Percentiles rank a stretch among this genome's conserved stretches.
These are phyloP conservation scores for Quercus rubra DNA, from an alignment of 306 rosid genomes.

Conservation along the genomic window DNA sequence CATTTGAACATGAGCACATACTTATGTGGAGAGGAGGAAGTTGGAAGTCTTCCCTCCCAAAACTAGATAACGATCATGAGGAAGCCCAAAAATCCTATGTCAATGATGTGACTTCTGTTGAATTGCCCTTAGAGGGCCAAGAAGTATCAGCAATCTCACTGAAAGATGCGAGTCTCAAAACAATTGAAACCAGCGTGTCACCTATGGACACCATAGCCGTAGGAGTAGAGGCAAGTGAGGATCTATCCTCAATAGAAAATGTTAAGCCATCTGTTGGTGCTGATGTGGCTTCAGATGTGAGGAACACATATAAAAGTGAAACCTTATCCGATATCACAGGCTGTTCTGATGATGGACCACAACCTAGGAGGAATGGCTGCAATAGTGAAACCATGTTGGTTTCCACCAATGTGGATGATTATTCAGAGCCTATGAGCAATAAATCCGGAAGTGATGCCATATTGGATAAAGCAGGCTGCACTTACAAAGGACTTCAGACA, in stretches of 20 bases:
- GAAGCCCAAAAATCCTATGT: conserved; percentile 28
- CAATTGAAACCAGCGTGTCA: conserved; percentile 21
- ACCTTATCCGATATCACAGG: conserved; percentile 19
- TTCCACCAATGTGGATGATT: conserved; percentile 16
- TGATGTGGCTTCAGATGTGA: conserved; percentile 28
- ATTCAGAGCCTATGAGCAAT: conserved; percentile 9
- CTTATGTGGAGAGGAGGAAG: conserved; percentile 87
- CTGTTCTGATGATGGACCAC: conserved; percentile 27
- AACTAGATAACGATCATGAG: conserved; percentile 19
- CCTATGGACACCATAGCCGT: conserved; percentile 13
- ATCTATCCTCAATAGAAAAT: conserved; percentile 16
- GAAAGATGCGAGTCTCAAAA: conserved; percentile 21
- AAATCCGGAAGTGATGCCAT: conserved; percentile 18
- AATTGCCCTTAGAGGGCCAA: conserved; percentile 26
- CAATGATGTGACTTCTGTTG: conserved; percentile 8
- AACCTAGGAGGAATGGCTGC: conserved; percentile 13
- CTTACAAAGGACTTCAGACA: conserved; percentile 27
- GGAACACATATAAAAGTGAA: conserved; percentile 22
- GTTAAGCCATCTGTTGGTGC: conserved; percentile 15
- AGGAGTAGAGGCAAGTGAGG: conserved; percentile 24
- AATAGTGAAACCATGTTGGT: conserved; percentile 17
- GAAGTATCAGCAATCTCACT: conserved; percentile 13
- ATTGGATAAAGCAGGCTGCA: conserved; percentile 21
- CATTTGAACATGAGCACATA: conserved; percentile 77
- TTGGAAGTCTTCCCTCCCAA: conserved; percentile 63